These are phyloP conservation scores for Pyronema omphalodes DNA, from an alignment of 495 filamentous ascomycete species.

Conservation along the genomic window DNA sequence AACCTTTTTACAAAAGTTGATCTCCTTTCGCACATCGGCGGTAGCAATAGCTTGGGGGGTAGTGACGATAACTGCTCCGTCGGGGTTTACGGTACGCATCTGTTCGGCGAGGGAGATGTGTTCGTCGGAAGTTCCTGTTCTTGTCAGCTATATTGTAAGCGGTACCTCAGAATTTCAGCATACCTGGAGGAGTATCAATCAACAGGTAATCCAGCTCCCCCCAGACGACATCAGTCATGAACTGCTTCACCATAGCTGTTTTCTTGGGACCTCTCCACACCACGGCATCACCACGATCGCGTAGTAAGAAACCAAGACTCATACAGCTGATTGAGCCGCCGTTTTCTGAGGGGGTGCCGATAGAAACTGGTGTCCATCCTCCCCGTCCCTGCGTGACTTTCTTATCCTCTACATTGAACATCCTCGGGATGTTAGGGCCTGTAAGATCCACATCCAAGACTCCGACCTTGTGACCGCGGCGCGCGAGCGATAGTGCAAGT, in stretches of 20 bases:
- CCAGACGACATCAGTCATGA: slow-evolving; percentile 86
- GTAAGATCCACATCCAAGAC: slow-evolving; percentile 95
- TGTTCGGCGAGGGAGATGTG: slow-evolving; percentile 80
- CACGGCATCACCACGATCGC: slow-evolving; percentile 66
- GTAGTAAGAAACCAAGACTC: slow-evolving; percentile 82
- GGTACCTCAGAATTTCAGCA: neutral
- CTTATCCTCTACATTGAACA: slow-evolving; percentile 71
- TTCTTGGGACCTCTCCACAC: slow-evolving; percentile 98
- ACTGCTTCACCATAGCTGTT: slow-evolving; percentile 96
- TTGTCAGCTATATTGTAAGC: neutral
- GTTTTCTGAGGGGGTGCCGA: slow-evolving; percentile 7
- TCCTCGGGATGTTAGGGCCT: slow-evolving; percentile 84
- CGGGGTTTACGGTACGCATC: slow-evolving; percentile 69
- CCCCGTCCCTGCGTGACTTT: slow-evolving; percentile 78
- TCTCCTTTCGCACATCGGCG: slow-evolving; percentile 83
- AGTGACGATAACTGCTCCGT: slow-evolving; percentile 88
- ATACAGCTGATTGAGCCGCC: slow-evolving; percentile 40
- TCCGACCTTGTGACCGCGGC: slow-evolving; percentile 58
- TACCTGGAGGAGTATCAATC: slow-evolving; percentile 83
- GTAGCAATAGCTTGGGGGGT: slow-evolving; percentile 90
- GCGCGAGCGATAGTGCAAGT: slow-evolving; percentile 74
- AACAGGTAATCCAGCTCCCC: slow-evolving; percentile 70
- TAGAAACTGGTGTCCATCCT: slow-evolving; percentile 68
- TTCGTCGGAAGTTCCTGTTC: slow-evolving; percentile 58
- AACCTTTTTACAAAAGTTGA: slow-evolving; percentile 87